phyloP scores from a whole-genome alignment of 2,329 filamentous ascomycete genomes.

The Paraphaeosphaeria minitans region DNA sequence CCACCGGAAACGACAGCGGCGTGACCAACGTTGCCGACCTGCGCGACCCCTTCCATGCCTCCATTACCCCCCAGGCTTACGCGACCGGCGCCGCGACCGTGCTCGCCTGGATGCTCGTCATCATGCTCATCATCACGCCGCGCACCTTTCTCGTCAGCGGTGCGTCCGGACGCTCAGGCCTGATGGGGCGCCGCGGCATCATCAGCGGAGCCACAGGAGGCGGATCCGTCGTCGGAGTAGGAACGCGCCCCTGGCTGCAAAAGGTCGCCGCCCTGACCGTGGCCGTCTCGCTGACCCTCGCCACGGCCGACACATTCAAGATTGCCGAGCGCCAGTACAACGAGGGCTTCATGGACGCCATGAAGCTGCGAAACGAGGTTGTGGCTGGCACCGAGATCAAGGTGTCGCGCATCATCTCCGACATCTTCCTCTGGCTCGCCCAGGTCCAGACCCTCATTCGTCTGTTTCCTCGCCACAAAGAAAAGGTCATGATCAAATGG shows the following conservation, averaged over 20 bases:
- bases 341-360: constrained; percentile 78
- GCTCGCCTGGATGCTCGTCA: constrained; percentile 87
- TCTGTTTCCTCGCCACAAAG: constrained; percentile 92
- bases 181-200: constrained; percentile 80
- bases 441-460: constrained; percentile 97
- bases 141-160: constrained; percentile 89
- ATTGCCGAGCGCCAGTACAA: constrained; percentile 83
- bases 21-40: constrained; percentile 66
- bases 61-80: constrained; percentile 90
- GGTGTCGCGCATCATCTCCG: constrained; percentile 88
- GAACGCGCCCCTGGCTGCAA: constrained; percentile 91
- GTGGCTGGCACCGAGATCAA: constrained; percentile 85
- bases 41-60: constrained; percentile 89
- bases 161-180: constrained; percentile 67
- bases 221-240: constrained; percentile 77
- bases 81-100: constrained; percentile 90
- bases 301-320: constrained; percentile 86
- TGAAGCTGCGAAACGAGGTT: constrained; percentile 75
- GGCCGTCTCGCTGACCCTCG: constrained; percentile 86
- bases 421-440: constrained; percentile 95
- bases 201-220: constrained; percentile 72
- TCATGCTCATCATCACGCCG: constrained; percentile 94
- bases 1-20: constrained; percentile 35
- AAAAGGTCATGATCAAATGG: constrained; percentile 99
- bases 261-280: constrained; percentile 68